Percentiles rank a stretch among this genome's conserved stretches.
phyloP scores from a whole-genome alignment of 352 stramenopile genomes.

The Phytophthora aleatoria region DNA sequence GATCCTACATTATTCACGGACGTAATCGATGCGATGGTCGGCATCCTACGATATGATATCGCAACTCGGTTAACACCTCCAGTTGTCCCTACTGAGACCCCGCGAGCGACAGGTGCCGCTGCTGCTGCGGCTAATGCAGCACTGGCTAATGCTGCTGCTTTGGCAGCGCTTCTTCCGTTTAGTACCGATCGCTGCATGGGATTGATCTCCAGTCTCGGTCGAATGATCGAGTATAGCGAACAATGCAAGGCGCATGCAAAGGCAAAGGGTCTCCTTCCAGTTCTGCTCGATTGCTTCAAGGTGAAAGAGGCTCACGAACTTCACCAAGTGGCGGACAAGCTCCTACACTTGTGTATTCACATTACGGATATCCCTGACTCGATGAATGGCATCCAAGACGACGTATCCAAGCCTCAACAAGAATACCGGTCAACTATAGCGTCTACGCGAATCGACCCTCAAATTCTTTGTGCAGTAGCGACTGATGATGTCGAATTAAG shows the following conservation, averaged over 20 bases:
- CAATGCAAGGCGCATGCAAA: slow-evolving; percentile 48
- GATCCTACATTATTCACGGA: slow-evolving; percentile 18
- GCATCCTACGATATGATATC: slow-evolving; percentile 50
- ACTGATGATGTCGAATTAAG: slow-evolving; percentile 2
- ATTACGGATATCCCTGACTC: slow-evolving; percentile 2
- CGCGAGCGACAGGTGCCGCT: slow-evolving; percentile 10
- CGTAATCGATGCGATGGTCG: slow-evolving; percentile 43
- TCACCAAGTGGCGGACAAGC: slow-evolving; percentile 62
- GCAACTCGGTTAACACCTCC: slow-evolving; percentile 19
- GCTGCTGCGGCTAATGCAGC: slow-evolving; percentile 30
- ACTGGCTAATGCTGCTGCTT: slow-evolving; percentile 24
- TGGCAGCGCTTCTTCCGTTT: slow-evolving; percentile 40
- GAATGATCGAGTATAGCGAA: slow-evolving; percentile 50
- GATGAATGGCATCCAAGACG: not conserved
- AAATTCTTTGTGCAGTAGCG: slow-evolving; percentile 29
- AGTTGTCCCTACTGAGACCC: slow-evolving; percentile 12
- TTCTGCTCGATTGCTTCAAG: slow-evolving; percentile 52
- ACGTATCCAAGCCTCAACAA: not conserved
- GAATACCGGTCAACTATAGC: not conserved
- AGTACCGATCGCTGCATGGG: slow-evolving; percentile 30
- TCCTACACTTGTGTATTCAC: slow-evolving; percentile 55
- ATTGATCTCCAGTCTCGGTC: slow-evolving; percentile 53
- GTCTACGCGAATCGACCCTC: slow-evolving; percentile 19
- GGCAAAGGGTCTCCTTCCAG: slow-evolving; percentile 33
- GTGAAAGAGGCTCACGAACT: slow-evolving; percentile 36